A percentile compares a stretch with the other conserved stretches of the same genome.
Conservation (phyloP, 1,284 basidiomycete genomes). For the Ustilago sp. region DNA sequence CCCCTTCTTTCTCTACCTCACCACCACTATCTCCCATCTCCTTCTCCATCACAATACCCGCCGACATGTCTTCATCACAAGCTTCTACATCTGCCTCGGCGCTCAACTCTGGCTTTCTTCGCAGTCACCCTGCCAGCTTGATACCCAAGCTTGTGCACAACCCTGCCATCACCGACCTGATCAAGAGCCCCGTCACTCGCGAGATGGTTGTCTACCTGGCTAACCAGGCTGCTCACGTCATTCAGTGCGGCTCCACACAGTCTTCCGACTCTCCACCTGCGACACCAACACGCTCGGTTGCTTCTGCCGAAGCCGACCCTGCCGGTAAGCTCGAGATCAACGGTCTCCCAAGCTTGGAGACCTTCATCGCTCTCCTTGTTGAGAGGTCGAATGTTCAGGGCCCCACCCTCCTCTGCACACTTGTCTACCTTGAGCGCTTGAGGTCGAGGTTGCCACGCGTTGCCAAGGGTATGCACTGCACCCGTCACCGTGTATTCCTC, state of each 20-base stretch:
- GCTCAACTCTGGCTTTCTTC: conserved; percentile 56
- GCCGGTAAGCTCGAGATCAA: conserved; percentile 70
- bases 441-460: conserved; percentile 82
- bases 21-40: conserved; percentile 2
- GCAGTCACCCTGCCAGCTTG: conserved; percentile 66
- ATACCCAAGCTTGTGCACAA: conserved; percentile 67
- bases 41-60: conserved; percentile 5
- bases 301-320: conserved; percentile 58
- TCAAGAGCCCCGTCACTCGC: conserved; percentile 66
- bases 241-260: conserved; percentile 62
- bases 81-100: conserved; percentile 49
- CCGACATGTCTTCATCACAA: conserved; percentile 45
- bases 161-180: conserved; percentile 66
- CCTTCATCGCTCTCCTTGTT: conserved; percentile 88
- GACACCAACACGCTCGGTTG: conserved; percentile 61
- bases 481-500: conserved; percentile 93
- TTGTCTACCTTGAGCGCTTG: conserved; percentile 92
- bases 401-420: conserved; percentile 87
- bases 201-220: conserved; percentile 69
- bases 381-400: conserved; percentile 90
- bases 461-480: conserved; percentile 90
- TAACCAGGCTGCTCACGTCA: conserved; percentile 68
- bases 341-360: conserved; percentile 80
- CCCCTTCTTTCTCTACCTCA: neutral
- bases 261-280: conserved; percentile 57